These are phyloP conservation scores for Grammothele lineata DNA, from an alignment of 768 basidiomycete genomes.

Conservation along the genomic window DNA sequence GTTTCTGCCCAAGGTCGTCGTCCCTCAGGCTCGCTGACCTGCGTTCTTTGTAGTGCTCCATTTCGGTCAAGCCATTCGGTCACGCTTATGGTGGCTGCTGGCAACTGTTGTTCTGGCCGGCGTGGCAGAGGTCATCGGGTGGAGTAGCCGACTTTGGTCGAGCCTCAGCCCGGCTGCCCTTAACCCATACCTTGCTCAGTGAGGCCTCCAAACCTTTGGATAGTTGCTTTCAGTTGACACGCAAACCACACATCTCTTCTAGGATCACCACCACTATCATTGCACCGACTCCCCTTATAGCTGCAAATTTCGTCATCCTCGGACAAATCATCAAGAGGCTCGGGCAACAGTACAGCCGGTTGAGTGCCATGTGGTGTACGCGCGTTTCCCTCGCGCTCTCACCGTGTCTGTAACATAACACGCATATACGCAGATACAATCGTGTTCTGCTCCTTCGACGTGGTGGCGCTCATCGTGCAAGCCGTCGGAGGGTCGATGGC, in stretches of 20 bases:
- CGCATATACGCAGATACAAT: background rate
- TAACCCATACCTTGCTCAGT: slow-evolving; percentile 10
- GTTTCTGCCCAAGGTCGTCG: background rate
- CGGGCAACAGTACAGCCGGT: slow-evolving; percentile 46
- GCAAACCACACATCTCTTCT: background rate
- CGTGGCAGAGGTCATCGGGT: slow-evolving; percentile 10
- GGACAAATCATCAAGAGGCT: slow-evolving; percentile 40
- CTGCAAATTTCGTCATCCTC: slow-evolving; percentile 52
- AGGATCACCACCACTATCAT: slow-evolving; percentile 6
- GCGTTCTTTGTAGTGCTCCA: slow-evolving; percentile 2
- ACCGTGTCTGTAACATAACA: too few relatives aligned
- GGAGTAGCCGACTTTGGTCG: slow-evolving; percentile 4
- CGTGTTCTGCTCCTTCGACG: slow-evolving; percentile 24
- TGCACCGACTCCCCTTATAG: slow-evolving; percentile 49
- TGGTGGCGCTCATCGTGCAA: slow-evolving; percentile 35
- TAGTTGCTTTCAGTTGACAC: background rate
- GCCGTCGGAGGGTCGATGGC: slow-evolving; percentile 33
- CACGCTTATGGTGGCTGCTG: slow-evolving; percentile 9
- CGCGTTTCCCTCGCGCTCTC: background rate
- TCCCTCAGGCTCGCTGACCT: too few relatives aligned
- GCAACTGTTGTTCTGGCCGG: slow-evolving; percentile 6
- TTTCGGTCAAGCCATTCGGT: slow-evolving; percentile 1
- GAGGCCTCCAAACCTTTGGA: background rate
- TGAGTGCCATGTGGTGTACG: slow-evolving; percentile 30
- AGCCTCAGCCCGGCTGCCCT: slow-evolving; percentile 1